Percentiles rank a stretch among this genome's conserved stretches.
Conservation (phyloP, 2,329 filamentous ascomycete genomes). For the Cephalotrichum gorgonifer region DNA sequence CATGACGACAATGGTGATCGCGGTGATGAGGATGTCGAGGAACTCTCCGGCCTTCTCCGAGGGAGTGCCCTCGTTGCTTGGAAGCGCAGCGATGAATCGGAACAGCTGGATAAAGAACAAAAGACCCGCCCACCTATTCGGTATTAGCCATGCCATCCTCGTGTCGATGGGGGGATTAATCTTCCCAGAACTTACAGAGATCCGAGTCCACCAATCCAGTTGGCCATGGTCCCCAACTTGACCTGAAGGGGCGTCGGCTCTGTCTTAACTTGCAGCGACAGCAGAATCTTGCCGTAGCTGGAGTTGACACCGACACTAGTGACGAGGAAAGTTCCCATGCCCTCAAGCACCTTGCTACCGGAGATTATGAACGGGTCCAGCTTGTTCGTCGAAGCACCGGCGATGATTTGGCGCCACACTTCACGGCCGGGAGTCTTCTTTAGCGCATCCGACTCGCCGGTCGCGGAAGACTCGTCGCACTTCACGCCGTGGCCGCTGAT, state of each 20-base stretch:
- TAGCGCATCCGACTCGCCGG: slow-evolving; percentile 62
- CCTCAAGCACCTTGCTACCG: slow-evolving; percentile 41
- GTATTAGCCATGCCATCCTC: slow-evolving; percentile 1
- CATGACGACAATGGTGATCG: slow-evolving; percentile 58
- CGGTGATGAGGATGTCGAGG: slow-evolving; percentile 47
- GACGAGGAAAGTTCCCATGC: slow-evolving; percentile 40
- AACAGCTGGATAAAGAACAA: slow-evolving; percentile 70
- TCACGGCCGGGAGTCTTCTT: slow-evolving; percentile 52
- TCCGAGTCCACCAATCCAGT: slow-evolving; percentile 28
- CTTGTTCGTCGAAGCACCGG: slow-evolving; percentile 27
- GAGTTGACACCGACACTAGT: slow-evolving; percentile 44
- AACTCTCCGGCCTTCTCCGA: slow-evolving; percentile 48
- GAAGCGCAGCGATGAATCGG: slow-evolving; percentile 58
- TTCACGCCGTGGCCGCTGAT: slow-evolving; percentile 41
- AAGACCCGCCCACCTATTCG: slow-evolving; percentile 42
- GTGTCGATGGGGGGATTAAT: slow-evolving; percentile 17
- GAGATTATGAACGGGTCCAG: slow-evolving; percentile 56
- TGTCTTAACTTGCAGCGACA: slow-evolving; percentile 38
- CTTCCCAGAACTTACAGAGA: not conserved
- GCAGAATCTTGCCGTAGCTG: slow-evolving; percentile 42
- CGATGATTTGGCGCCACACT: slow-evolving; percentile 42
- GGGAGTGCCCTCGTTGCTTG: slow-evolving; percentile 33
- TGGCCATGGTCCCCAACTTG: slow-evolving; percentile 36
- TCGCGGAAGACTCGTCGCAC: slow-evolving; percentile 64
- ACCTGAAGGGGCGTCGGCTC: slow-evolving; percentile 43